Evolutionary conservation across 2,329 filamentous ascomycete genomes (phyloP), one percentile per base, ranked within the genome.

Genomic region (Ophiocordyceps camponoti-rufipedis): DNA sequence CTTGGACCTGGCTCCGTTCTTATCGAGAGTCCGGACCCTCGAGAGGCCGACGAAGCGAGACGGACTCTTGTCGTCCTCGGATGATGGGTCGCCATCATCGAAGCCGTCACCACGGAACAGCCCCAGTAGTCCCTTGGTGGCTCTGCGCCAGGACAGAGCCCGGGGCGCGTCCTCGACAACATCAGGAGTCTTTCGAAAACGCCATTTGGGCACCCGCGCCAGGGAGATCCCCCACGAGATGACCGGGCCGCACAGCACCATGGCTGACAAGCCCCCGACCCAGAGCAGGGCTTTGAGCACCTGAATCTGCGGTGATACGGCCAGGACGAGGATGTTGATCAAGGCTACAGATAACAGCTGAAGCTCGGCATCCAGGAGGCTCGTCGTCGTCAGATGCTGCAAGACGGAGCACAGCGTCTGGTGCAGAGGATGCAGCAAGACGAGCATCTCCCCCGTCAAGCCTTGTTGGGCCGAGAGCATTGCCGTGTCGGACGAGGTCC

Each of bases 201-300:
- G 83, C 86, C 89, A 95, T 54, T 79, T 86, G 2, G 91, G 91
- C 16, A 96, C 85, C 47, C 89, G 74, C 44, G 89, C 88, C 49
- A 98, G 66, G 28, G 81, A 74, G 45, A 96, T 82, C 42, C 85
- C 87, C 83, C 85, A 93, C 54, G 72, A 74, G 33, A 96, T 75
- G 12, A 91, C 75, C 29, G 78, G 72, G 29, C 77, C 75, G 56
- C 86, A 93, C 6, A 75, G 66, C 4, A 89, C 64, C 45, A 94
- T 76, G 14, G 94, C 61, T 42, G 76, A 72, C 29, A 95, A 61
- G 1, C 88, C 87, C n/a, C 89, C 80, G 41, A 80, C 69, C 84
- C 85, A 94, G 46, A 95, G 69, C 45, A 96, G 66, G 14, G 82
- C 78, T 64, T 94, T 91, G 43, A 96, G 67, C 49, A 94, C 88